Percentiles rank a stretch among this genome's conserved stretches.
These are phyloP conservation scores for Pseudocercospora eumusae DNA, from an alignment of 2,329 filamentous ascomycete species.

Conservation along the genomic window DNA sequence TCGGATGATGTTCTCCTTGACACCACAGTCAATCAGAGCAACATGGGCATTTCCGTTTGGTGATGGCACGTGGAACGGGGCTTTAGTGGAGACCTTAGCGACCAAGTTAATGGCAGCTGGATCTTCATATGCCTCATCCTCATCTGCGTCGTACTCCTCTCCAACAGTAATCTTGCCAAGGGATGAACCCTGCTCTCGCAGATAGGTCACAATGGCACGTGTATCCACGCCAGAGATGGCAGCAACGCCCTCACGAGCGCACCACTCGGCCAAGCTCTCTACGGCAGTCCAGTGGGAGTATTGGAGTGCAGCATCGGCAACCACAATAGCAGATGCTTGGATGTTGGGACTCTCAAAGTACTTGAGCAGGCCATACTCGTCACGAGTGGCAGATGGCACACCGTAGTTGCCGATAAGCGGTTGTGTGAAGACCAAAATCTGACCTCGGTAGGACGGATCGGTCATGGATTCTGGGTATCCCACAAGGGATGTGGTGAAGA, in stretches of 20 bases:
- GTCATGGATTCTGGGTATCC: conserved; percentile 91
- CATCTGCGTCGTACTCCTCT: conserved; percentile 96
- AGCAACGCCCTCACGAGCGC: conserved; percentile 90
- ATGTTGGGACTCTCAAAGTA: conserved; percentile 99
- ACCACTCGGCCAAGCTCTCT: conserved; percentile 90
- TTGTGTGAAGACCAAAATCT: conserved; percentile 98
- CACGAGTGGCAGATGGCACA: conserved; percentile 81
- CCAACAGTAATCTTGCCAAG: conserved; percentile 92
- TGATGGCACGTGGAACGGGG: conserved; percentile 91
- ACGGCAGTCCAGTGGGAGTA: conserved; percentile 99
- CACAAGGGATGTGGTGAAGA: conserved; percentile 97
- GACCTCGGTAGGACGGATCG: conserved; percentile 71
- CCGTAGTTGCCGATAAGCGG: conserved; percentile 98
- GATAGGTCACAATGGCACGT: conserved; percentile 89
- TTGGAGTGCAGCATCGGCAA: conserved; percentile 87
- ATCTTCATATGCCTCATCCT: conserved; percentile 94
- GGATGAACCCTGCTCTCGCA: conserved; percentile 95
- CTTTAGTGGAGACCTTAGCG: conserved; percentile 94
- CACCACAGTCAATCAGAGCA: conserved; percentile 94
- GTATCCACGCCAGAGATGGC: conserved; percentile 97
- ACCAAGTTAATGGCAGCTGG: conserved; percentile 96
- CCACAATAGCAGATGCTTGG: conserved; percentile 92
- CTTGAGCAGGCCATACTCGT: conserved; percentile 87
- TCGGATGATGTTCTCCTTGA: conserved; percentile 99
- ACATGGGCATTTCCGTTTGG: conserved; percentile 82